Percentiles rank a stretch among this genome's conserved stretches.
These are phyloP conservation scores for Solanum neorickii DNA, from an alignment of 257 asterid species.

Conservation along the genomic window DNA sequence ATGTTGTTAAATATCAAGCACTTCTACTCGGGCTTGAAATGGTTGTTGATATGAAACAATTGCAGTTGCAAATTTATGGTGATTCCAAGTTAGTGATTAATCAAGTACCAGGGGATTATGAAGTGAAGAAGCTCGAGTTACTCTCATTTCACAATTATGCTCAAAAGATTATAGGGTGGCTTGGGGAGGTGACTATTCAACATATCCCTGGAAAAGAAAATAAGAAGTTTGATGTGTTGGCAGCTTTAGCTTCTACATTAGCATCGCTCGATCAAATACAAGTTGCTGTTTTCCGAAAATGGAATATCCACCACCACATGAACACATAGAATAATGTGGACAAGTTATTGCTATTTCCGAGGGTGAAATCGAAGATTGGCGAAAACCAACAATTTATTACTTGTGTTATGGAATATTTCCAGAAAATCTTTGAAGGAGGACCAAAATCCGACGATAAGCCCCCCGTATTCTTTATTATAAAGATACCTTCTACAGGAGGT, in stretches of 20 bases:
- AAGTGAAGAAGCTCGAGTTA: background rate
- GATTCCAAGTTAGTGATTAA: background rate
- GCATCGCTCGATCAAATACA: background rate
- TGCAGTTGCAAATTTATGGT: background rate
- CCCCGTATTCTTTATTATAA: background rate
- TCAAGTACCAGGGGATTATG: background rate
- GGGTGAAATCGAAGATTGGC: background rate
- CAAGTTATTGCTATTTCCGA: background rate
- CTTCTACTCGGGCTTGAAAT: background rate
- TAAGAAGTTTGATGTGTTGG: background rate
- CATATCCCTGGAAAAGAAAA: background rate
- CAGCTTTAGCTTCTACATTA: background rate
- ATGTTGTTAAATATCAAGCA: background rate
- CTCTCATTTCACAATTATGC: background rate
- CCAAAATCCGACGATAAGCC: rapidly evolving
- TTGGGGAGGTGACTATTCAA: background rate
- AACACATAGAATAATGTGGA: background rate
- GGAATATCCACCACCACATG: background rate
- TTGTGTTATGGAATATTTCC: too few relatives aligned
- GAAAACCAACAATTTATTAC: background rate
- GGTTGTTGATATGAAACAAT: background rate
- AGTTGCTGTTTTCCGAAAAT: background rate
- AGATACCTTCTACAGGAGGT: background rate
- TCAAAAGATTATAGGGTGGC: background rate
- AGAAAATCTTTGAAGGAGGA: too few relatives aligned